Evolutionary conservation across 768 basidiomycete species (phyloP).

Genomic region (Xerocomellus chrysenteron): DNA sequence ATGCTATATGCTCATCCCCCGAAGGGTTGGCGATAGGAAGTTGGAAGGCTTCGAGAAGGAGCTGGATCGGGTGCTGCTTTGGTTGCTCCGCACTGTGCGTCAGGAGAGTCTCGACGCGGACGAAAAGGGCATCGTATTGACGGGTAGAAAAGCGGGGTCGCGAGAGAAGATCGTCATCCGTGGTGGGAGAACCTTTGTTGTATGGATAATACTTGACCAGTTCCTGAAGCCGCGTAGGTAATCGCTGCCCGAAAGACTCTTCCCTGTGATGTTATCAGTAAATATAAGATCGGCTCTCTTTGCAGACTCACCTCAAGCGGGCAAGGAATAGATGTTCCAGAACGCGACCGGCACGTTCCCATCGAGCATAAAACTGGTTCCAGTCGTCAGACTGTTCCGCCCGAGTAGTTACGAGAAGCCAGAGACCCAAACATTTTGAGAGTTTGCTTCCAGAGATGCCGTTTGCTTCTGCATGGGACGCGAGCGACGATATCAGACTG

Average conservation of each 20-base stretch:
- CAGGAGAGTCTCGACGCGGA: slow-evolving; percentile 61
- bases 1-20: slow-evolving; percentile 34
- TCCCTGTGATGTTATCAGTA: slow-evolving; percentile 42
- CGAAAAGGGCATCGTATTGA: slow-evolving; percentile 59
- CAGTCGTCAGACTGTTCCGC: slow-evolving; percentile 56
- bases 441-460: slow-evolving; percentile 78
- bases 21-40: slow-evolving; percentile 32
- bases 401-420: slow-evolving; percentile 58
- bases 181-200: slow-evolving; percentile 26
- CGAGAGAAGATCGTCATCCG: slow-evolving; percentile 49
- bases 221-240: slow-evolving; percentile 71
- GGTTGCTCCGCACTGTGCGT: slow-evolving; percentile 34
- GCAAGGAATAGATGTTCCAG: slow-evolving; percentile 78
- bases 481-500: slow-evolving; percentile 65
- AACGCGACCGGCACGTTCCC: slow-evolving; percentile 72
- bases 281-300: neutral
- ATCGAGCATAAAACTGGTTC: slow-evolving; percentile 64
- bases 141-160: slow-evolving; percentile 70
- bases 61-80: slow-evolving; percentile 53
- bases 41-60: slow-evolving; percentile 65
- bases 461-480: slow-evolving; percentile 69
- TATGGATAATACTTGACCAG: slow-evolving; percentile 73
- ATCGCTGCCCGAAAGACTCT: slow-evolving; percentile 50
- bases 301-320: slow-evolving; percentile 55
- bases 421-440: slow-evolving; percentile 69